phyloP scores from a whole-genome alignment of 2,329 filamentous ascomycete species.

The Diaporthe vexans region DNA sequence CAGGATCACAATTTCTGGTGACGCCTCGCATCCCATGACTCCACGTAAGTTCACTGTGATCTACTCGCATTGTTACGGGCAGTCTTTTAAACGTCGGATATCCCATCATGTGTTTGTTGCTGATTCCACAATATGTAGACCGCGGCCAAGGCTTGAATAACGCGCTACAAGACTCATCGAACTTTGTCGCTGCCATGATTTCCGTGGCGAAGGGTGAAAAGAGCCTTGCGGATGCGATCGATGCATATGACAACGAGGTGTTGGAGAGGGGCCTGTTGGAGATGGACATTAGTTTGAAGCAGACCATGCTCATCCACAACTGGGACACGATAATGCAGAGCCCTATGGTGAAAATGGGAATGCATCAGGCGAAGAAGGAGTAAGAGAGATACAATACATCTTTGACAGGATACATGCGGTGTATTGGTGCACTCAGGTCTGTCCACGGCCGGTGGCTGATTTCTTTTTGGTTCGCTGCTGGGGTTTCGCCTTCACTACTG shows the following conservation, averaged over 20 bases:
- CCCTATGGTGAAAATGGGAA: background rate
- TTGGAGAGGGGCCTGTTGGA: background rate
- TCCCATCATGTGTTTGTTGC: background rate
- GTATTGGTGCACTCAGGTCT: no score
- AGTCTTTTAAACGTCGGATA: background rate
- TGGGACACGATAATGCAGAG: background rate
- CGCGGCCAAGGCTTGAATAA: slow-evolving; percentile 1
- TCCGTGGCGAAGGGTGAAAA: background rate
- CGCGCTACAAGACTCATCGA: background rate
- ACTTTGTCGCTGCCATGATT: background rate
- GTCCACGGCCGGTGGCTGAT: no score
- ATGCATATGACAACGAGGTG: background rate
- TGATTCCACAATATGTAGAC: background rate
- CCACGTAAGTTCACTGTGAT: background rate
- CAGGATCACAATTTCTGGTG: background rate
- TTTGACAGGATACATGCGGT: background rate
- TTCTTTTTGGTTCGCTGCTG: no score
- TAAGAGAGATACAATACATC: background rate
- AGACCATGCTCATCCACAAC: background rate
- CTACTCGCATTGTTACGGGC: background rate
- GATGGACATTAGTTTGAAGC: background rate
- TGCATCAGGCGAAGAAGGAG: slow-evolving; percentile 1
- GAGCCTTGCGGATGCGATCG: background rate
- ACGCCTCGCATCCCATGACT: background rate
- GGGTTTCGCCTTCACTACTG: no score